Evolutionary conservation across 495 filamentous ascomycete species (phyloP).

Genomic region (Aspergillus asperescens): DNA sequence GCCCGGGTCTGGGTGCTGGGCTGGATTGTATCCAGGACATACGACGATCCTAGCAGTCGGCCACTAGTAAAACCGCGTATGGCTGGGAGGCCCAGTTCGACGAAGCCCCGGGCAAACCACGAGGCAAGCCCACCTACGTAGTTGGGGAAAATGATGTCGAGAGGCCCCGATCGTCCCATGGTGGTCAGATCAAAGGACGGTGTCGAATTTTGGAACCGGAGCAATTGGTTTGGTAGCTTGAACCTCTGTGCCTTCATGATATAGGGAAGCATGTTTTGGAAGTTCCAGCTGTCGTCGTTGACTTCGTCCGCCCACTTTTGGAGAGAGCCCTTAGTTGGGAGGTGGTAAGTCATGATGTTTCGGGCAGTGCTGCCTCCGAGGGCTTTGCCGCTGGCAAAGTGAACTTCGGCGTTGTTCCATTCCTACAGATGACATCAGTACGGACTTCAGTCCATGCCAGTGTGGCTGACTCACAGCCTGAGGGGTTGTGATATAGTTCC

Average conservation of each 20-base stretch:
- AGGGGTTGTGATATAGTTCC: conserved; percentile 35
- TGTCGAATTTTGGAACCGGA: conserved; percentile 28
- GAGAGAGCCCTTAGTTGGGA: conserved; percentile 11
- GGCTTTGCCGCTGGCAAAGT: neutral
- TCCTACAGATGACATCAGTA: neutral
- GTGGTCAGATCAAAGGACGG: conserved; percentile 28
- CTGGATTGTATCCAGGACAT: neutral
- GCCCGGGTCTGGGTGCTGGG: conserved; percentile 10
- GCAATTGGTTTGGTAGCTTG: conserved; percentile 36
- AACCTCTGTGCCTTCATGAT: conserved; percentile 42
- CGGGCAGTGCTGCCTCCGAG: neutral
- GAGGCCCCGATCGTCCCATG: neutral
- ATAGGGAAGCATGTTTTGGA: conserved; percentile 43
- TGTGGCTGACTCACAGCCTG: conserved; percentile 17
- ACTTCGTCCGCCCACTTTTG: conserved; percentile 49
- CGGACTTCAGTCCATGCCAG: neutral
- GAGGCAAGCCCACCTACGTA: neutral
- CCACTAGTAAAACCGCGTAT: neutral
- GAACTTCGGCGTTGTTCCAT: neutral
- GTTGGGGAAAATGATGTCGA: neutral
- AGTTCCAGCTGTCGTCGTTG: conserved; percentile 45
- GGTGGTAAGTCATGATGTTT: conserved; percentile 1
- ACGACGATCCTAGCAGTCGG: neutral
- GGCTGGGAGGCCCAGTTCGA: neutral
- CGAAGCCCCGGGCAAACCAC: neutral